These are phyloP conservation scores for Penicillium sp. DNA, from an alignment of 2,329 filamentous ascomycete genomes.

Conservation along the genomic window DNA sequence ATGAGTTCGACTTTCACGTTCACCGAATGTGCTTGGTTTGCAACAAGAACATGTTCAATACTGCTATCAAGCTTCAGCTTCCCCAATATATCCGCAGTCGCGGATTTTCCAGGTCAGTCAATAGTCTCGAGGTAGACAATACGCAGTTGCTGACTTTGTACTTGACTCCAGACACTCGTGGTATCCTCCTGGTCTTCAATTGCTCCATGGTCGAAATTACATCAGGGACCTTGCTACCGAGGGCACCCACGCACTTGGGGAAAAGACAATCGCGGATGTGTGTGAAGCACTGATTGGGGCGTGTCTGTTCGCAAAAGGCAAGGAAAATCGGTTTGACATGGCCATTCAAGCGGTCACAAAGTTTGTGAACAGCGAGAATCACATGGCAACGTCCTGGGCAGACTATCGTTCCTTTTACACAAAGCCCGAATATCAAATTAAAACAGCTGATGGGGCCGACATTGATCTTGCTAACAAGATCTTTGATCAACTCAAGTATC, in stretches of 20 bases:
- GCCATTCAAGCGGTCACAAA: constrained; percentile 53
- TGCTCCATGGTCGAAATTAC: constrained; percentile 65
- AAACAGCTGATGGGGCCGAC: constrained; percentile 59
- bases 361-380: constrained; percentile 63
- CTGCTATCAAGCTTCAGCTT: constrained; percentile 59
- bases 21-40: constrained; percentile 85
- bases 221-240: constrained; percentile 43
- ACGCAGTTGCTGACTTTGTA: background rate
- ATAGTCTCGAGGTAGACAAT: background rate
- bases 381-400: constrained; percentile 61
- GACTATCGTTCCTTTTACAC: constrained; percentile 69
- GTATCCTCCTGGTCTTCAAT: constrained; percentile 75
- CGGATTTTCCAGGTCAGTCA: constrained; percentile 63
- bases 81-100: constrained; percentile 77
- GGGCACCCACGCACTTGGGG: constrained; percentile 61
- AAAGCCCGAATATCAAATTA: constrained; percentile 65
- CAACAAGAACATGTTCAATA: constrained; percentile 82
- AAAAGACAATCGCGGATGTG: constrained; percentile 91
- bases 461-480: constrained; percentile 62
- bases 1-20: constrained; percentile 84
- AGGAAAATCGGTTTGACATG: constrained; percentile 50
- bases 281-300: constrained; percentile 93
- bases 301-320: constrained; percentile 56
- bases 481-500: constrained; percentile 53
- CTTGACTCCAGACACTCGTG: constrained; percentile 53